A percentile compares a stretch with the other conserved stretches of the same genome.
phyloP scores from a whole-genome alignment of 73 alveolate genomes.

The Loxodes magnus region DNA sequence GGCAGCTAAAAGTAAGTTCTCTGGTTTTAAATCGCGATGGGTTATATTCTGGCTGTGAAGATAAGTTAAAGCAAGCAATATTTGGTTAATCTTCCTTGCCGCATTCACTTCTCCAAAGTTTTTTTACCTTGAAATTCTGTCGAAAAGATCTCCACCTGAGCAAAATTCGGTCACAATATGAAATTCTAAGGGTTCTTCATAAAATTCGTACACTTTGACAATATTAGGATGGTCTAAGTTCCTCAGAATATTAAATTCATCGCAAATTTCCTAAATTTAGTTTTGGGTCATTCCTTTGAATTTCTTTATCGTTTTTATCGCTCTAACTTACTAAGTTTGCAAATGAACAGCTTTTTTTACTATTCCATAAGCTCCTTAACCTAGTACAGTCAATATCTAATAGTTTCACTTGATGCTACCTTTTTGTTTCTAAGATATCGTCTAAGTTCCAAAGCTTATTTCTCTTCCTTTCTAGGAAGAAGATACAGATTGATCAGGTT shows the following conservation, averaged over 20 bases:
- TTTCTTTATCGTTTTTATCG: too few relatives aligned
- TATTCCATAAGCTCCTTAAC: too few relatives aligned
- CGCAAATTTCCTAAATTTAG: too few relatives aligned
- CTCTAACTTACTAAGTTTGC: too few relatives aligned
- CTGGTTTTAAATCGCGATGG: conserved; percentile 17
- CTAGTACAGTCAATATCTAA: too few relatives aligned
- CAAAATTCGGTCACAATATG: conserved; percentile 20
- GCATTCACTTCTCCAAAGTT: conserved; percentile 9
- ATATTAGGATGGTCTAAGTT: conserved; percentile 36
- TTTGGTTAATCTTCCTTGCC: conserved; percentile 5
- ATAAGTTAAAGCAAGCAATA: conserved; percentile 7
- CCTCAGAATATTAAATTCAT: conserved; percentile 24
- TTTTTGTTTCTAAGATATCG: too few relatives aligned
- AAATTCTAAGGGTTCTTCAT: conserved; percentile 4
- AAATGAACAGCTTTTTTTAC: too few relatives aligned
- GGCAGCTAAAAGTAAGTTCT: conserved; percentile 7
- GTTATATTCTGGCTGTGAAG: conserved; percentile 5
- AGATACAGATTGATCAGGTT: too few relatives aligned
- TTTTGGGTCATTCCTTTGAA: too few relatives aligned
- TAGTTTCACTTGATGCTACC: too few relatives aligned
- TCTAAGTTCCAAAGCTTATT: too few relatives aligned
- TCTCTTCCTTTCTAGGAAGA: too few relatives aligned
- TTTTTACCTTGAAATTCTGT: background rate
- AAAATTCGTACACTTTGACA: conserved; percentile 23
- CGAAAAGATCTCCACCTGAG: conserved; percentile 13